These are phyloP conservation scores for Ilex paraguariensis DNA, from an alignment of 305 asterid species.

Conservation along the genomic window DNA sequence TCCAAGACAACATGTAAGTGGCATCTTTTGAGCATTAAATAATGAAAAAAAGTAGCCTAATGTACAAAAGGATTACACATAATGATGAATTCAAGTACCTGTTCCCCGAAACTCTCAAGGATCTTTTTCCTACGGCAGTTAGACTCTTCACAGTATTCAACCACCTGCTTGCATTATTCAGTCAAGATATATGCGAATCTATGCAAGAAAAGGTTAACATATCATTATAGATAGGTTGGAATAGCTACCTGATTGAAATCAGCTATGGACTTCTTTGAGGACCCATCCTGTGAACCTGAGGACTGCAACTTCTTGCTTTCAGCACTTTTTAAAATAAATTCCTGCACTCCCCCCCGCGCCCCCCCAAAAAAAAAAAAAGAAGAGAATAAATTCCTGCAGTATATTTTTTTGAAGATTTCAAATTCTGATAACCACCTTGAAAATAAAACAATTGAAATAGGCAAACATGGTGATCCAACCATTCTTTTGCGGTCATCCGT, in stretches of 20 bases:
- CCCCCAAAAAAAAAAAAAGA: no score
- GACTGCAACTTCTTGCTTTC: constrained; percentile 53
- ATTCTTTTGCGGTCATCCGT: constrained; percentile 77
- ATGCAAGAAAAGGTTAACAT: no score
- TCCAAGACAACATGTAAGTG: not conserved
- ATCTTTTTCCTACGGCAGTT: constrained; percentile 93
- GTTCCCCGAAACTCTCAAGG: constrained; percentile 85
- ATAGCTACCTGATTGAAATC: constrained; percentile 62
- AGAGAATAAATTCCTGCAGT: no score
- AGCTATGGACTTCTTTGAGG: constrained; percentile 64
- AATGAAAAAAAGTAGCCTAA: no score
- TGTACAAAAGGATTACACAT: not conserved
- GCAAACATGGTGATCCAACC: constrained; percentile 37
- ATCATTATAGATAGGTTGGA: not conserved
- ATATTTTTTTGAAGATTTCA: not conserved
- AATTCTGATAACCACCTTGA: constrained; percentile 2
- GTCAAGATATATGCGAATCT: not conserved
- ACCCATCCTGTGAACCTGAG: constrained; percentile 49
- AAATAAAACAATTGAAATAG: constrained; percentile 7
- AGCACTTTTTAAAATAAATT: constrained; percentile 69
- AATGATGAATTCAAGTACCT: constrained; percentile 37
- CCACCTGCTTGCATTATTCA: constrained; percentile 49
- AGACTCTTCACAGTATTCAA: constrained; percentile 76
- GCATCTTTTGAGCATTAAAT: not conserved
- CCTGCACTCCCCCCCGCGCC: constrained; percentile 28